Evolutionary conservation across 257 asterid species (phyloP), one percentile per base, ranked within the genome.

Genomic region (Solanum chiquidenum): DNA sequence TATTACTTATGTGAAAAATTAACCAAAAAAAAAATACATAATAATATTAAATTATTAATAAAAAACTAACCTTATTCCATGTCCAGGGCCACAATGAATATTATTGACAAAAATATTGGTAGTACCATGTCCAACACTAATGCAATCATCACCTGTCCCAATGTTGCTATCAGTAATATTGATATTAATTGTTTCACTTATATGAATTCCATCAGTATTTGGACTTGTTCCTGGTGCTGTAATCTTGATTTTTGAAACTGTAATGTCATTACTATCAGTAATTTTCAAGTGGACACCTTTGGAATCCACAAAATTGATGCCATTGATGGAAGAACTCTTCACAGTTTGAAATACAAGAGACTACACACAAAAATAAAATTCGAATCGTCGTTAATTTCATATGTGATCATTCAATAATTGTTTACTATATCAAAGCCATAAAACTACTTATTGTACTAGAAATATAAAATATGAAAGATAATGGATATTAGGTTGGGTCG

Each of bases 191-290:
- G 94, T 86, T 1, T 87, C 88, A 80, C 96, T 92, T 12, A 94
- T 23, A 79, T 94, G 98, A 58, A 93, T 37, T 13, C 98, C 98
- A 34, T 95, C 98, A 9, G 98, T 95, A 90, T 95, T 95, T 20
- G 98, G 98, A 87, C 98, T 95, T 5, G 89, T 84, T 1, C 77
- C 95, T 1, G 98, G 98, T 31, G 98, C 96, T 5, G 89, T 89
- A 86, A 95, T 91, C 3, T 46, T 88, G 73, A 95, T 9, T 25
- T 92, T 88, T 2, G 72, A 14, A 9, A 94, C 73, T 0, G 3
- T 8, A 3, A 95, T 35, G 35, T 90, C 83, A 16, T 8, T 10
- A 71, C 95, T 89, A 46, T 92, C 92, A 5, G 91, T 87, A 55
- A 95, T 85, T 85, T 93, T 94, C 18, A 88, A 66, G 83, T 95